A percentile compares a stretch with the other conserved stretches of the same genome.
Conservation (phyloP, 306 rosid genomes). For the Parietaria judaica region DNA sequence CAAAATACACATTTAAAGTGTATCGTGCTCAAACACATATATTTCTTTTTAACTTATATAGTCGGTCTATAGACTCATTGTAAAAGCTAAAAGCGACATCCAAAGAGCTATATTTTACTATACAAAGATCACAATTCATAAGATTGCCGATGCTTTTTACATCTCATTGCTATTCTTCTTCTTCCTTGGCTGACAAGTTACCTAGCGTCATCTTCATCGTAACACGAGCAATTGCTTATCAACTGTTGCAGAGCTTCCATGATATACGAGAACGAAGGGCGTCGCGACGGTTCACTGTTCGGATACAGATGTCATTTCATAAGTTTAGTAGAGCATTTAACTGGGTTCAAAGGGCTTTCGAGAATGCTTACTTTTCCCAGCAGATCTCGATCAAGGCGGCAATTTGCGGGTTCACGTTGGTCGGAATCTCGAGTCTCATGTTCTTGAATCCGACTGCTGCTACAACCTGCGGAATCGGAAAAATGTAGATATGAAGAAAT, state of each 20-base stretch:
- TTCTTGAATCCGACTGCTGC: conserved; percentile 10
- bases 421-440: conserved; percentile 4
- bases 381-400: conserved; percentile 14
- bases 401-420: neutral
- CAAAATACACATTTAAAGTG: too few species aligned
- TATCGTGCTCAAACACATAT: too few species aligned
- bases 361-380: conserved; percentile 9
- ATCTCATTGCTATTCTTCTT: too few species aligned
- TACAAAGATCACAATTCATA: too few species aligned
- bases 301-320: neutral
- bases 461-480: conserved; percentile 8
- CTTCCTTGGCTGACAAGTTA: too few species aligned
- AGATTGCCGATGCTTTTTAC: too few species aligned
- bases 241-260: conserved; percentile 8
- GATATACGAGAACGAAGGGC: conserved; percentile 12
- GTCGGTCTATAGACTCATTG: too few species aligned
- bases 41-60: too few species aligned
- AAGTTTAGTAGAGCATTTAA: neutral
- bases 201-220: too few species aligned
- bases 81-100: too few species aligned
- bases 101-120: too few species aligned
- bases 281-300: conserved; percentile 5
- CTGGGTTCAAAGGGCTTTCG: neutral
- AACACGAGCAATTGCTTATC: neutral
- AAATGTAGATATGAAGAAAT: neutral